Evolutionary conservation across 2,329 filamentous ascomycete genomes (phyloP), one percentile per base, ranked within the genome.

Genomic region (Acarospora socialis): DNA sequence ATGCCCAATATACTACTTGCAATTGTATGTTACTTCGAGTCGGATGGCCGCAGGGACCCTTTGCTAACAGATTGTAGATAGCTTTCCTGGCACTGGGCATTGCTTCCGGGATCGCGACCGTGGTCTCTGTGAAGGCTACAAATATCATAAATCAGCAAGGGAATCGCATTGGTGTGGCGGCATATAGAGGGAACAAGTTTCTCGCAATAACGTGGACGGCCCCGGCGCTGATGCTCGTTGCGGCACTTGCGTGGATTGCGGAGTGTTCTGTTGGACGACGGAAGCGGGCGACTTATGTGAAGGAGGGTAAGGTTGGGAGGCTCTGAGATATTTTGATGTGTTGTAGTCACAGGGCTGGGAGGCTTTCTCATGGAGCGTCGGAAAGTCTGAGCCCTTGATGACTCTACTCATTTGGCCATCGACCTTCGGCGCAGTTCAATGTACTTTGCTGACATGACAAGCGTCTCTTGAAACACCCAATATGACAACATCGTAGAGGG

Each of bases 81-180:
- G 62, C 65, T 1, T 69, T 73, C 39, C 23, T 71, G 5, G 55
- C 73, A 8, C 65, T 78, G 45, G 78, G 78, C 3, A 73, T 76
- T 32, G 74, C 78, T 28, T 86, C 79, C 13, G 82, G 82, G 43
- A 77, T 86, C 15, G 70, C 74, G 16, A 79, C 70, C 0, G 76
- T 78, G 12, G 52, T 74, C 4, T 61, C 64, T 7, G 59, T 65
- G 33, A 69, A 73, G 49, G 68, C 62, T 3, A 51, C 59, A 2
- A 43, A 63, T 12, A 45, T 66, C 0, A 60, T 77, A 39, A 73
- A 72, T 39, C 48, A 64, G 17, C 59, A 69, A 33, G 68, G 67
- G 4, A 50, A 60, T 10, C 47, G 55, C 0, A 56, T 69, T 16
- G 63, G 66, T 0, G 49, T 73, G 7, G 50, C 54, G 12, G 67